Conservation (phyloP, 2,329 filamentous ascomycete species). For the Pestalotiopsis sp. region DNA sequence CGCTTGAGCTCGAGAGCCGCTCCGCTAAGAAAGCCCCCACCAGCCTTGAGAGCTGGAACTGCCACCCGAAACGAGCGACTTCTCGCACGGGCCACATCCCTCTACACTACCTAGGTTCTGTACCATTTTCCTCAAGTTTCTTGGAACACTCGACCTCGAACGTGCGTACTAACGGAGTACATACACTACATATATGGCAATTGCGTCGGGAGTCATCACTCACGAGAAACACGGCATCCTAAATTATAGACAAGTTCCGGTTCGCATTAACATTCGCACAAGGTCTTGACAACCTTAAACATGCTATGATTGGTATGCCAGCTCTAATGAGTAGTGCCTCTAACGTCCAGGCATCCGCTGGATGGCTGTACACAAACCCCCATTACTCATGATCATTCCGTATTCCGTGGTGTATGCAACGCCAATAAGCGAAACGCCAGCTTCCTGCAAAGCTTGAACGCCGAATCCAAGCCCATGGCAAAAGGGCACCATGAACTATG, state of each 20-base stretch:
- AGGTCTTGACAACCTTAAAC: neutral
- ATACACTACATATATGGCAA: too few species aligned
- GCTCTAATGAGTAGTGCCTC: neutral
- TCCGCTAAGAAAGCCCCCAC: neutral
- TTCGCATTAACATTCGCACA: neutral
- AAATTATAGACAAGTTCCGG: too few species aligned
- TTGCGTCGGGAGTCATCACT: too few species aligned
- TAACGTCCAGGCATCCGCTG: neutral
- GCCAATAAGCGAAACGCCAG: constrained; percentile 7
- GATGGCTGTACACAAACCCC: neutral
- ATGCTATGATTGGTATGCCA: neutral
- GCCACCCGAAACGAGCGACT: neutral
- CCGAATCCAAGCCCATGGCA: neutral
- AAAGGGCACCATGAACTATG: neutral
- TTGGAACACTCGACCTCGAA: neutral
- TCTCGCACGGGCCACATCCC: neutral
- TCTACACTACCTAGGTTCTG: neutral
- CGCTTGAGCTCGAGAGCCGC: neutral
- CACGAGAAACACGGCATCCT: too few species aligned
- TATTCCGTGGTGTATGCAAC: constrained; percentile 1
- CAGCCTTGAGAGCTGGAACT: neutral
- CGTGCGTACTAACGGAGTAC: too few species aligned
- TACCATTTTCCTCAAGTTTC: neutral
- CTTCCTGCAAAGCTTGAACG: constrained; percentile 4
- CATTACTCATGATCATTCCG: constrained; percentile 10